Evolutionary conservation across 2,329 filamentous ascomycete species (phyloP).

Genomic region (Bipolaris zeicola): DNA sequence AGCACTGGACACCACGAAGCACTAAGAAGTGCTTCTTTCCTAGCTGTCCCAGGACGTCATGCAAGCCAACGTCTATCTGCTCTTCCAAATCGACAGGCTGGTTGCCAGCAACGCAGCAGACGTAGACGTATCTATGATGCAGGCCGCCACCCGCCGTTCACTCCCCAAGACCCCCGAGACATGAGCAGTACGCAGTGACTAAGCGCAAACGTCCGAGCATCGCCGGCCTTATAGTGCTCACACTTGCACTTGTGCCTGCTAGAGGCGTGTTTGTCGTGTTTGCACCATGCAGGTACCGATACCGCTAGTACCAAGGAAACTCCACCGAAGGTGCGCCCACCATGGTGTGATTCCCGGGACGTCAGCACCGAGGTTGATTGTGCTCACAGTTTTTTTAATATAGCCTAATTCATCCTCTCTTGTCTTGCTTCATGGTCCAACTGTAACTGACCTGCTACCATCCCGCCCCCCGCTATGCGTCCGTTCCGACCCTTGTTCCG

Average conservation of each 20-base stretch:
- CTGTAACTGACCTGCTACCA: conserved; percentile 27
- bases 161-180: not conserved
- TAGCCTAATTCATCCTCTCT: conserved; percentile 8
- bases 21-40: not conserved
- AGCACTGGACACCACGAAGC: not conserved
- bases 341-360: conserved; percentile 39
- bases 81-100: not conserved
- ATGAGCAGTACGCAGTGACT: not conserved
- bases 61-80: not conserved
- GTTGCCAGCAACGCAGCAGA: not conserved
- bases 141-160: not conserved
- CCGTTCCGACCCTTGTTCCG: conserved; percentile 34
- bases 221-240: not conserved
- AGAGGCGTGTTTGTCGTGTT: conserved; percentile 22
- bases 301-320: conserved; percentile 21
- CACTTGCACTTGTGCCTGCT: not conserved
- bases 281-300: conserved; percentile 19
- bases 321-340: conserved; percentile 30
- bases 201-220: not conserved
- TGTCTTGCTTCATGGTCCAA: conserved; percentile 17
- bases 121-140: not conserved
- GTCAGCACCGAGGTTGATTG: conserved; percentile 10
- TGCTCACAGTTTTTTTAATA: conserved; percentile 10
- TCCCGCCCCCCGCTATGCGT: conserved; percentile 30
- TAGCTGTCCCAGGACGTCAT: not conserved